Evolutionary conservation across 2,329 filamentous ascomycete species (phyloP).

Genomic region (Sporothrix protearum): DNA sequence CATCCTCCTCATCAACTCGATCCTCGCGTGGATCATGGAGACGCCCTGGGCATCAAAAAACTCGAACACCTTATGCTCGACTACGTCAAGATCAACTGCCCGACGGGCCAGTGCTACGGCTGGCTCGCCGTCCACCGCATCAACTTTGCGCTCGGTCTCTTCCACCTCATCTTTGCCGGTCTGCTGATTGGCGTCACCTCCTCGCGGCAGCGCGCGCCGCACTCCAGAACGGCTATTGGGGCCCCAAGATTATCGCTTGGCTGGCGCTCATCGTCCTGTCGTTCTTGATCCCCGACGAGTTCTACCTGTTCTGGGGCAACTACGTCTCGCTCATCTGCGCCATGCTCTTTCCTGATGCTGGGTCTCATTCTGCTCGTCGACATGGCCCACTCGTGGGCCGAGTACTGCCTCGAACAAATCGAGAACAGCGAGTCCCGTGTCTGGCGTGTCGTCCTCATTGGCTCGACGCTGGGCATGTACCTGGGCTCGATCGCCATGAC

Average conservation of each 20-base stretch:
- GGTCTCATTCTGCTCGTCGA: constrained; percentile 91
- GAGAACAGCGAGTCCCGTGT: constrained; percentile 79
- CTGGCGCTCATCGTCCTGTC: constrained; percentile 80
- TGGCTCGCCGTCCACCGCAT: constrained; percentile 96
- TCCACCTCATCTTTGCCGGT: constrained; percentile 82
- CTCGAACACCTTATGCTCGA: constrained; percentile 87
- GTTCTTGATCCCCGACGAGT: constrained; percentile 90
- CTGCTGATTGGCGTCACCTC: constrained; percentile 82
- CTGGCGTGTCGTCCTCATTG: constrained; percentile 85
- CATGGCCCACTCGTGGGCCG: constrained; percentile 93
- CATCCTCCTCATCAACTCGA: constrained; percentile 92
- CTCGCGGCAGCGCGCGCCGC: constrained; percentile 80
- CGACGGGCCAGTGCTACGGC: constrained; percentile 85
- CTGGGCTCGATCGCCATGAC: constrained; percentile 88
- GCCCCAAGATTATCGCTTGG: constrained; percentile 91
- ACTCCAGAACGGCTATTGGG: constrained; percentile 98
- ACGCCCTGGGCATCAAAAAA: constrained; percentile 96
- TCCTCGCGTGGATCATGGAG: constrained; percentile 98
- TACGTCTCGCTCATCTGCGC: constrained; percentile 85
- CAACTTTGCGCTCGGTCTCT: constrained; percentile 93
- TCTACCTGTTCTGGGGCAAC: constrained; percentile 95
- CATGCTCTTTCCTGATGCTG: constrained; percentile 90
- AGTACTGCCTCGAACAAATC: constrained; percentile 91
- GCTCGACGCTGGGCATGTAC: constrained; percentile 93
- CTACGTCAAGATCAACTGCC: constrained; percentile 93